Evolutionary conservation across 2,329 filamentous ascomycete genomes (phyloP).

Genomic region (Fusarium dimerum): DNA sequence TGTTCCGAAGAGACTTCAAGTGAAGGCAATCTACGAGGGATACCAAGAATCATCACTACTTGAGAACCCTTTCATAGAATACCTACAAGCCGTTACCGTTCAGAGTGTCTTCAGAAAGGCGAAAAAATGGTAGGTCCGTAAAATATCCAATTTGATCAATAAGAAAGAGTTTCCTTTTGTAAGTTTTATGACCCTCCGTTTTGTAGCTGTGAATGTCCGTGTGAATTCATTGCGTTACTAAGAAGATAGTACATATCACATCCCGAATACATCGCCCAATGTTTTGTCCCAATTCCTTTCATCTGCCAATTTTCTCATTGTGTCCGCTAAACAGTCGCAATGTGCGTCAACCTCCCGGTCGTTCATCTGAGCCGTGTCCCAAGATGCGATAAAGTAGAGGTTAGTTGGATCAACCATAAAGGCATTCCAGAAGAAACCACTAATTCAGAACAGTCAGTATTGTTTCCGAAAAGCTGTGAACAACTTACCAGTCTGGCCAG

Average conservation of each 20-base stretch:
- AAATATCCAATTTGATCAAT: too few species aligned
- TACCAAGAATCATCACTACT: too few species aligned
- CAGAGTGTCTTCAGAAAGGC: too few species aligned
- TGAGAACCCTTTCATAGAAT: too few species aligned
- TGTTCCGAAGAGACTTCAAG: too few species aligned
- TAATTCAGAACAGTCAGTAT: conserved; percentile 14
- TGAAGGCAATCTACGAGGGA: too few species aligned
- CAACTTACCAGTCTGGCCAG: conserved; percentile 41
- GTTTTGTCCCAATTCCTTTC: conserved; percentile 31
- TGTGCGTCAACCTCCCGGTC: conserved; percentile 32
- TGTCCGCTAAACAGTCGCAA: conserved; percentile 33
- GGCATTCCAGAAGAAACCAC: conserved; percentile 41
- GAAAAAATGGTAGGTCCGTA: too few species aligned
- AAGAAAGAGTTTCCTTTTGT: too few species aligned
- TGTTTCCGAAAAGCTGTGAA: not conserved
- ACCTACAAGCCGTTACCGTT: too few species aligned
- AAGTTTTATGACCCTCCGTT: too few species aligned
- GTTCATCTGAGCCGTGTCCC: conserved; percentile 44
- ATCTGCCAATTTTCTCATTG: conserved; percentile 32
- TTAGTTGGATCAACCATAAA: conserved; percentile 37
- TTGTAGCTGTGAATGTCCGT: too few species aligned
- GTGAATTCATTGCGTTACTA: too few species aligned
- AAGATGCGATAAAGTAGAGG: conserved; percentile 39
- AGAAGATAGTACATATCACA: conserved; percentile 4
- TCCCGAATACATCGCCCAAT: conserved; percentile 28